These are phyloP conservation scores for Xerocomus cyaneibrunnescens DNA, from an alignment of 1,284 basidiomycete genomes.

Conservation along the genomic window DNA sequence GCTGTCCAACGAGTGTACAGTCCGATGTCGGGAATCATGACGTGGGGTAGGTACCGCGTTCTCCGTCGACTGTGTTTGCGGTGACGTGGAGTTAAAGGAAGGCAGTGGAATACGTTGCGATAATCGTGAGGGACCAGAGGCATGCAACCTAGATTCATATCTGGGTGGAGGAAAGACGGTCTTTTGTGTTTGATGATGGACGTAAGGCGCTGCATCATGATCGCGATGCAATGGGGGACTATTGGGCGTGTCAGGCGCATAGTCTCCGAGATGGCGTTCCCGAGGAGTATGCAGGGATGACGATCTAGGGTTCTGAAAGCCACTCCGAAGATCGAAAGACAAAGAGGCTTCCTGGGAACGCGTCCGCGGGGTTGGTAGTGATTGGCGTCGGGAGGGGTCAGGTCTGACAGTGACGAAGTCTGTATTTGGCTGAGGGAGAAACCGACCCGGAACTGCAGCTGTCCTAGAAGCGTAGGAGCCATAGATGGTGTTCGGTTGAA, in stretches of 20 bases:
- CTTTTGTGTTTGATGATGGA: constrained; percentile 12
- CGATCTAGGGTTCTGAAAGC: constrained; percentile 4
- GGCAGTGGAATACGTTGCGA: constrained; percentile 7
- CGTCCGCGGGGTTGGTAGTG: constrained; percentile 7
- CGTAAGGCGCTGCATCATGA: constrained; percentile 13
- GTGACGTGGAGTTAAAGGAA: constrained; percentile 1
- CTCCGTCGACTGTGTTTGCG: constrained; percentile 5
- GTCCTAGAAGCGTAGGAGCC: constrained; percentile 3
- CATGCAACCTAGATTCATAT: constrained; percentile 18
- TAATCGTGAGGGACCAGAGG: constrained; percentile 9
- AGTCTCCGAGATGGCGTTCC: constrained; percentile 9
- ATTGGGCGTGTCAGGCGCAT: constrained; percentile 7
- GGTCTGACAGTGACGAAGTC: constrained; percentile 1
- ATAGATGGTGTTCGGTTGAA: constrained; percentile 35
- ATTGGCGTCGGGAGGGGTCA: constrained; percentile 12
- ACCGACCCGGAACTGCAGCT: constrained; percentile 1
- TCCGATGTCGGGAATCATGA: constrained; percentile 9
- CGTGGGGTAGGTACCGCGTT: background rate
- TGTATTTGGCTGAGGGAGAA: constrained; percentile 3
- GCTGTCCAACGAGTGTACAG: constrained; percentile 12
- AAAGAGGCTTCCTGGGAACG: background rate
- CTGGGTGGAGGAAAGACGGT: constrained; percentile 24
- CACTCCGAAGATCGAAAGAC: background rate
- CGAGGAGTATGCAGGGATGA: constrained; percentile 13
- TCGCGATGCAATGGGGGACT: constrained; percentile 7